Percentiles rank a stretch among this genome's conserved stretches.
Conservation (phyloP, 1,284 basidiomycete genomes). For the Baeospora myosura region DNA sequence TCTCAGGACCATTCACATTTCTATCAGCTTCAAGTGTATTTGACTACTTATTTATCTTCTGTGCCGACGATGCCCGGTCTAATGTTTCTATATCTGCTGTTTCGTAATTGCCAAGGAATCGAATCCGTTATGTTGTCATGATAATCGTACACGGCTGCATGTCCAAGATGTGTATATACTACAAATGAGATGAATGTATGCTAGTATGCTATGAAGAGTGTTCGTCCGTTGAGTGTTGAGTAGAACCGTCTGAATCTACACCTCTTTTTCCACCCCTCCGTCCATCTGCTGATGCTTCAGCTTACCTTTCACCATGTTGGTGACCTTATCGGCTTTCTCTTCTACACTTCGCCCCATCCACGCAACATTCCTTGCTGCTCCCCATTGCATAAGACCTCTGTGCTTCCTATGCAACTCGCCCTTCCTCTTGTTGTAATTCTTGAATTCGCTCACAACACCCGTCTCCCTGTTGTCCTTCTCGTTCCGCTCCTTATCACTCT, state of each 20-base stretch:
- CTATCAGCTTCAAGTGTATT: background rate
- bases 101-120: too few species aligned
- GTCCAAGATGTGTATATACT: too few species aligned
- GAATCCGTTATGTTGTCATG: too few species aligned
- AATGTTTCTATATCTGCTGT: too few species aligned
- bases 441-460: slow-evolving; percentile 17
- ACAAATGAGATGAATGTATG: too few species aligned
- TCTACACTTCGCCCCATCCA: slow-evolving; percentile 30
- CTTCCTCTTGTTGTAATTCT: slow-evolving; percentile 19
- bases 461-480: slow-evolving; percentile 12
- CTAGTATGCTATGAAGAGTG: too few species aligned
- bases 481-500: slow-evolving; percentile 10
- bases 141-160: too few species aligned
- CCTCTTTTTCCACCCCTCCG: slow-evolving; percentile 6
- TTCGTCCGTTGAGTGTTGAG: too few species aligned
- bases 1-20: too few species aligned
- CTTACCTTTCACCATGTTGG: slow-evolving; percentile 23
- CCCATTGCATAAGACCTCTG: slow-evolving; percentile 38
- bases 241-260: too few species aligned
- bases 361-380: slow-evolving; percentile 28
- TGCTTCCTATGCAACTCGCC: slow-evolving; percentile 32
- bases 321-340: slow-evolving; percentile 22
- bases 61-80: too few species aligned
- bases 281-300: slow-evolving; percentile 4
- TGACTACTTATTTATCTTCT: slow-evolving; percentile 1